Conservation (phyloP, 2,329 filamentous ascomycete genomes). For the Cytospora mali region DNA sequence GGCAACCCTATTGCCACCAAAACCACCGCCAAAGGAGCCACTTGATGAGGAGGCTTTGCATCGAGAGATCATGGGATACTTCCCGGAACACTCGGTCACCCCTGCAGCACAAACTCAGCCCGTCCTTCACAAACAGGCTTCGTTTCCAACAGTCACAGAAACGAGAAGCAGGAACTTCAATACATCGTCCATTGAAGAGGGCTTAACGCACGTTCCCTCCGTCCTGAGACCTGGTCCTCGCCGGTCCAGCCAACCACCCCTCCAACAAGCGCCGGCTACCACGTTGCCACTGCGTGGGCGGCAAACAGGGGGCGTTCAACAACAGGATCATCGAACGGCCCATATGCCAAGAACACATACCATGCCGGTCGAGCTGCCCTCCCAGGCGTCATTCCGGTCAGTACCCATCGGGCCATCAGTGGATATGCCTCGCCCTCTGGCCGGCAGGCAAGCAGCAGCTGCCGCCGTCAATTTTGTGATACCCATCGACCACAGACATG, state of each 20-base stretch:
- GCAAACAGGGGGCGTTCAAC: too few species aligned
- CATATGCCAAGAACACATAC: too few species aligned
- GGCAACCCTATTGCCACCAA: conserved; percentile 12
- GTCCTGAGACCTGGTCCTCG: conserved; percentile 26
- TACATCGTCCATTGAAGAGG: neutral
- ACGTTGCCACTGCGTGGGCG: too few species aligned
- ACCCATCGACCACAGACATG: neutral
- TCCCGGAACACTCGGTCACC: neutral
- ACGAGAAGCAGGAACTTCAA: neutral
- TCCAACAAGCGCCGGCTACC: too few species aligned
- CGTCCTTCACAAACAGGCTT: neutral
- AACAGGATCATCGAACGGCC: too few species aligned
- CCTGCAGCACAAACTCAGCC: neutral
- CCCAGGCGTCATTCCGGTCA: neutral
- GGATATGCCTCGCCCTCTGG: neutral
- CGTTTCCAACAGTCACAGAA: neutral
- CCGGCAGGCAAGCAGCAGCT: neutral
- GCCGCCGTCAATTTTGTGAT: conserved; percentile 9
- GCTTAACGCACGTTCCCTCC: conserved; percentile 17
- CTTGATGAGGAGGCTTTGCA: conserved; percentile 11
- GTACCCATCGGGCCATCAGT: neutral
- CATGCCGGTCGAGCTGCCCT: neutral
- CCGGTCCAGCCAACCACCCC: conserved; percentile 10
- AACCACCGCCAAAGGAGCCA: conserved; percentile 30
- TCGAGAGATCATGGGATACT: neutral